phyloP scores from a whole-genome alignment of 352 stramenopile species.

The Peronospora farinosa region DNA sequence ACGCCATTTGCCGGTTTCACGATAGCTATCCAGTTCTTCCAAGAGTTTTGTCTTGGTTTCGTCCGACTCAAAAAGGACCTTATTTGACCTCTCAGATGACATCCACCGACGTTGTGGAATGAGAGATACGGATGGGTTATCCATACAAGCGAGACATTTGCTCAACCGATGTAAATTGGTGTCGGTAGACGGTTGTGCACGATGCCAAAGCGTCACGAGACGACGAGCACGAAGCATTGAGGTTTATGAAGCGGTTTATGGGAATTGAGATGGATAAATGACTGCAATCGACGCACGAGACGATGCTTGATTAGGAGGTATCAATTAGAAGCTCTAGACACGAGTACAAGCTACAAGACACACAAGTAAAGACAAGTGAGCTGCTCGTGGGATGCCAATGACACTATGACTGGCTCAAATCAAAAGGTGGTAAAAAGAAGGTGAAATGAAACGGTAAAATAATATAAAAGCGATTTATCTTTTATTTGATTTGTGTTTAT shows the following conservation, averaged over 20 bases:
- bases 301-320: neutral
- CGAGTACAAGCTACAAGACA: conserved; percentile 4
- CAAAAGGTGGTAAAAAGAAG: neutral
- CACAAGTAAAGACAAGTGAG: neutral
- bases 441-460: neutral
- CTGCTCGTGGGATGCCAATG: conserved; percentile 15
- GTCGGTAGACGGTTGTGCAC: conserved; percentile 12
- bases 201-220: conserved; percentile 35
- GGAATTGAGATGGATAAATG: neutral
- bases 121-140: conserved; percentile 1
- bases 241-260: neutral
- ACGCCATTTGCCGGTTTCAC: conserved; percentile 66
- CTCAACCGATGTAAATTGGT: conserved; percentile 17
- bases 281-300: conserved; percentile 4
- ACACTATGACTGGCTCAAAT: conserved; percentile 10
- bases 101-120: conserved; percentile 16
- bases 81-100: conserved; percentile 14
- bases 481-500: too few species aligned
- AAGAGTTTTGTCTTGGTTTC: conserved; percentile 24
- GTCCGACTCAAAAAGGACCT: conserved; percentile 13
- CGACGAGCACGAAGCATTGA: conserved; percentile 33
- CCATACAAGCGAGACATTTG: conserved; percentile 10
- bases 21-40: conserved; percentile 39
- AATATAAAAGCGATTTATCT: neutral
- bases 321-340: neutral